phyloP scores from a whole-genome alignment of 225 moss, liverwort and hornwort genomes.

The Physcomitrellopsis africana region DNA sequence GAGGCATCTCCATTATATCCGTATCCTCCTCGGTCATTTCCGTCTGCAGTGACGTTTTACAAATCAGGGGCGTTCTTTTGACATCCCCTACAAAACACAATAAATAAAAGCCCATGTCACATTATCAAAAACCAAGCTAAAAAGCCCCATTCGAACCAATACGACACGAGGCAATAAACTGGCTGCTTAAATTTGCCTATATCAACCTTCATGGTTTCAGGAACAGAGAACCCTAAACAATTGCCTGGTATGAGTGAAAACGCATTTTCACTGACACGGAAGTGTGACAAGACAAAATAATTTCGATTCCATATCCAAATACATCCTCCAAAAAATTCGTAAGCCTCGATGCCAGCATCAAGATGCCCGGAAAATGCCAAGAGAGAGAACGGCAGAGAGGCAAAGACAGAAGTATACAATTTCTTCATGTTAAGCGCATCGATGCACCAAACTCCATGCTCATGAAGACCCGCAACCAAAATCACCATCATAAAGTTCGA shows the following conservation, averaged over 20 bases:
- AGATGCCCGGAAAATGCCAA: not conserved
- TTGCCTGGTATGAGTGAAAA: not conserved
- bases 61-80: slow-evolving; percentile 13
- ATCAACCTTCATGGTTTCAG: no score
- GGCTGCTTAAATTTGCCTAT: no score
- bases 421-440: not conserved
- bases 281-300: not conserved
- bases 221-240: no score
- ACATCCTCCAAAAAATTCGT: not conserved
- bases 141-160: not conserved
- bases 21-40: slow-evolving; percentile 39
- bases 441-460: not conserved
- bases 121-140: not conserved
- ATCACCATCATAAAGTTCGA: slow-evolving; percentile 7
- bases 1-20: slow-evolving; percentile 16
- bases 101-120: slow-evolving; percentile 2
- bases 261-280: not conserved
- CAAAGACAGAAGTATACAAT: not conserved
- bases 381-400: not conserved
- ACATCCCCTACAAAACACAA: slow-evolving; percentile 33
- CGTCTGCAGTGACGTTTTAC: slow-evolving; percentile 39
- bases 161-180: not conserved
- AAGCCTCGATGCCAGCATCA: not conserved
- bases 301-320: not conserved
- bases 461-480: not conserved